These are phyloP conservation scores for Aspergillus bombycis DNA, from an alignment of 2,329 filamentous ascomycete genomes.

Conservation along the genomic window DNA sequence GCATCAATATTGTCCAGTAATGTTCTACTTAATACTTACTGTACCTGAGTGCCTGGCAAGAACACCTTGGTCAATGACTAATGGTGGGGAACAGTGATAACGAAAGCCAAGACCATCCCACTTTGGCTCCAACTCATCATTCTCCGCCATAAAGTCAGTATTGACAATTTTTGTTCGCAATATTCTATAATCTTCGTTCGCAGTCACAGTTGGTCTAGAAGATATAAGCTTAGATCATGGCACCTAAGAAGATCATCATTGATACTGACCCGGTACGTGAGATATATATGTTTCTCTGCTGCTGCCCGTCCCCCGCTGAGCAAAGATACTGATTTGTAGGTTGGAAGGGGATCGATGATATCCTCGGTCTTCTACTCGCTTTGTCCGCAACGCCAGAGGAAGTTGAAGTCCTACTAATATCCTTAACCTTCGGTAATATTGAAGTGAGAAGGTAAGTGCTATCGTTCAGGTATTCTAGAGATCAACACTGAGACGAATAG, in stretches of 20 bases:
- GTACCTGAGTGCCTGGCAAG: not conserved
- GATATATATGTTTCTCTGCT: not conserved
- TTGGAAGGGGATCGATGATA: constrained; percentile 77
- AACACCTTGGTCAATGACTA: not conserved
- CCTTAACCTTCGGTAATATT: constrained; percentile 92
- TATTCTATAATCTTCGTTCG: not conserved
- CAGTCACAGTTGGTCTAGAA: no score
- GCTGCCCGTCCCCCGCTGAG: not conserved
- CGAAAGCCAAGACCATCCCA: constrained; percentile 24
- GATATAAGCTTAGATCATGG: constrained; percentile 4
- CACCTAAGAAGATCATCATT: constrained; percentile 76
- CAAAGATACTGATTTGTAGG: constrained; percentile 7
- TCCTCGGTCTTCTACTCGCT: constrained; percentile 84
- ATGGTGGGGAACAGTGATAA: constrained; percentile 20
- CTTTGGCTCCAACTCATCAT: constrained; percentile 13
- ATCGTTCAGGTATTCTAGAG: not conserved
- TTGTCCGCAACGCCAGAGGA: constrained; percentile 81
- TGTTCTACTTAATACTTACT: not conserved
- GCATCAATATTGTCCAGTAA: not conserved
- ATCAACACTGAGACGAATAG: constrained; percentile 44
- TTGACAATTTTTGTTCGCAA: not conserved
- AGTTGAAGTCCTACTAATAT: constrained; percentile 81
- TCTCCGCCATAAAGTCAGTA: not conserved
- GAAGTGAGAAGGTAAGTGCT: constrained; percentile 71
- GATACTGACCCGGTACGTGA: constrained; percentile 83